Base-by-base conservation (phyloP, 148 eudicot genomes). In the Mesembryanthemum crystallinum region DNA sequence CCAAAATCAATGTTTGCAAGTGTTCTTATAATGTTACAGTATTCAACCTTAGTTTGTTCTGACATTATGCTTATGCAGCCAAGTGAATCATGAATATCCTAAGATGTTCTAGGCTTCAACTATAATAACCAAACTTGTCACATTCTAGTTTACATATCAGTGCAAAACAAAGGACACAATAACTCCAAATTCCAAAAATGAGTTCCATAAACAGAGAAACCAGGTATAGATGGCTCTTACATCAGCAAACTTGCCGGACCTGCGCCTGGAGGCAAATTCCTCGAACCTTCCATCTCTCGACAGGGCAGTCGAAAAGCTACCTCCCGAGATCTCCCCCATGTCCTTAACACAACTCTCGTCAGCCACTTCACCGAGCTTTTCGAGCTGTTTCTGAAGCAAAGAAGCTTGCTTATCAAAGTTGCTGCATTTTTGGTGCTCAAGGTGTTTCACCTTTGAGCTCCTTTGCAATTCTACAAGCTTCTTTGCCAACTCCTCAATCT, bases 331-430 rank as follows among this genome's bases (percentile, higher is more conserved):
- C 35, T 83, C 84, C 45, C 54, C 45, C 4, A 82, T 55, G 62
- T 82, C 84, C 57, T 82, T 82, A 35, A 54, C 32, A 35, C 72
- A 37, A 25, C 74, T 72, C 17, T 74, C 77, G 49, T 74, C 78
- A 0, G 80, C 75, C 69, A 83, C 71, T 27, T 79, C 86, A 11
- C 83, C 82, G 24, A 87, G 82, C 59, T 85, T 89, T 64, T 88
- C 83, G 32, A 90, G 85, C 68, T 88, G 79, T 65, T 74, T 84
- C 77, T 87, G 92, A 75, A 92, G 90, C 62, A 83, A 67, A 43
- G 74, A 79, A 4, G 90, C 90, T 65, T 88, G 86, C 64, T 89
- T 88, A 63, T 89, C 91, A 47, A 92, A 92, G 81, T 87, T 88
- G 67, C 65, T 80, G 57, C 89, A 82, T 2, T 82, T 83, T 29